Evolutionary conservation across 768 basidiomycete species (phyloP), one percentile per base, ranked within the genome.

Genomic region (Suillus americanus): DNA sequence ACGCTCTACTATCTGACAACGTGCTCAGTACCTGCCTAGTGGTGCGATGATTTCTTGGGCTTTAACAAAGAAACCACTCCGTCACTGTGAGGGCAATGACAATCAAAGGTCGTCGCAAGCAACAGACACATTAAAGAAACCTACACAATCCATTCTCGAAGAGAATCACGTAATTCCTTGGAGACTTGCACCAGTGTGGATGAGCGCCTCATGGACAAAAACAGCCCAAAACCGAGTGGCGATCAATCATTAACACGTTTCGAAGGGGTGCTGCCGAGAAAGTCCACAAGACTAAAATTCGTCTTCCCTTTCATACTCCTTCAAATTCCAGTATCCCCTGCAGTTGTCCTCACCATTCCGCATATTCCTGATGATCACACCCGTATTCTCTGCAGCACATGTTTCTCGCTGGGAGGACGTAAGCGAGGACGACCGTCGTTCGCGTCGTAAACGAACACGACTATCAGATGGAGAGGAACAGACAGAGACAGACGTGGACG

Each of bases 371-470:
- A 71, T 70, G 65, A 64, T 73, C n/a, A 60, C 54, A 3, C 70
- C 76, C 20, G 64, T 77, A 56, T 74, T 78, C 56, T 78, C 77
- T 3, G 77, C 77, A 23, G 70, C 77, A 8, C 77, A 78, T 37
- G 12, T 66, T 53, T 67, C 73, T 30, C 70, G 66, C 60, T 75
- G 72, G 74, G 72, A 70, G 20, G 12, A 64, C 5, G 55, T 73
- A 48, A 60, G 66, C 5, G 45, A 62, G 55, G 66, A 60, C 14
- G 30, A 43, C 41, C 9, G 13, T 28, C 33, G 51, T 10, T 53
- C 10, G 40, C 40, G 12, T 53, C 38, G 43, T 54, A 60, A 59
- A 46, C 37, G 37, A 64, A 60, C 60, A 40, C 41, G 60, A 51
- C 5, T 38, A 18, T 61, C 48, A 16, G 61, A 62, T 51, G 60